Base-by-base conservation (phyloP, 352 stramenopile species). In the Phytophthora ohioensis region DNA sequence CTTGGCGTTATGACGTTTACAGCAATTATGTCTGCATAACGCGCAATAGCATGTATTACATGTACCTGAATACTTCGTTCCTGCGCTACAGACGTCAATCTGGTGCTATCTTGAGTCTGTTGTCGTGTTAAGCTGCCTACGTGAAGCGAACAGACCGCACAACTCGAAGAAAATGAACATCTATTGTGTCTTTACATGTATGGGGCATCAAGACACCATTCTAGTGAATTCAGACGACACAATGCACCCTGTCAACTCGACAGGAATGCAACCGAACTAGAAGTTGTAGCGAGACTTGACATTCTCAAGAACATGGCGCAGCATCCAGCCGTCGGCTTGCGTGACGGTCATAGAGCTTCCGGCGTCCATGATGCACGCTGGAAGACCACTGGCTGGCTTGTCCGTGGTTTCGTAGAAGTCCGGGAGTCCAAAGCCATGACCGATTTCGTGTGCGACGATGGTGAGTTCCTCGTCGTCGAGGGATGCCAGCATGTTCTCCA, bases 391-490 rank as follows among this genome's bases (percentile, higher is more conserved):
- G 30, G 11, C 3, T 10, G 43, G 64, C 34, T 36, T 43, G 31
- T 64, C 54, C 0, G 8, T 46, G 35, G 17, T 21, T 17, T 71
- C 63, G 53, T 71, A 71, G 54, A 64, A 71, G 39, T 68, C 61
- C 1, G 61, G 61, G 27, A 68, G 58, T 41, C 47, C 47, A 27
- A 66, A 66, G 27, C 36, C 58, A 13, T 66, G 47, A 10, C 47
- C 58, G n/a, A 79, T 79, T 56, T 79, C 63, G 41, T 79, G 67
- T 5, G 72, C 61, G 27, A 79, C 56, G 31, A 79, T 69, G 12
- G 66, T 63, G 3, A 67, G 64, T n/a, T 61, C 31, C 2, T 67
- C 68, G 30, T 55, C 42, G 32, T 80, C 58, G 15, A 79, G 36
- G 3, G 6, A 39, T 13, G 47, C 53, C 6, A 80, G 7, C 59